Percentiles rank a stretch among this genome's conserved stretches.
Conservation (phyloP, 441 rosid species). For the Corymbia calophylla region DNA sequence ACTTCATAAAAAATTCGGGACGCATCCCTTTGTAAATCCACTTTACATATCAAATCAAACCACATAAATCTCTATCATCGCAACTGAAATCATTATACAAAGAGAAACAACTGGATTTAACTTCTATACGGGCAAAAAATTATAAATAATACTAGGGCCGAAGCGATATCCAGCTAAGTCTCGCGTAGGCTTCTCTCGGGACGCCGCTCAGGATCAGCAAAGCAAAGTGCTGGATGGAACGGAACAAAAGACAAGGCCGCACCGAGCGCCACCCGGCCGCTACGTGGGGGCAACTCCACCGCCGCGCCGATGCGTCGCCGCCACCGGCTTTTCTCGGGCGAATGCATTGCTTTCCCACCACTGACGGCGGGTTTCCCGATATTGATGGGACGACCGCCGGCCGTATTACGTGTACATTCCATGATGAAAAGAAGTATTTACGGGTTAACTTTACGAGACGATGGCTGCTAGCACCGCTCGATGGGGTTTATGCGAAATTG, state of each 20-base stretch:
- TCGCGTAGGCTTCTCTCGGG: background rate
- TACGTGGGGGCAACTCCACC: background rate
- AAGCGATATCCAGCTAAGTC: background rate
- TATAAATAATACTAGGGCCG: background rate
- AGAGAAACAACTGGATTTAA: background rate
- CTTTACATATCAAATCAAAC: background rate
- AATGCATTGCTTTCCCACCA: background rate
- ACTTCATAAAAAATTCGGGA: background rate
- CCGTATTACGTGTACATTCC: background rate
- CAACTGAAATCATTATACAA: too few relatives aligned
- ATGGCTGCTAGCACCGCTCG: background rate
- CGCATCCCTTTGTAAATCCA: background rate
- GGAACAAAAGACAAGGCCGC: background rate
- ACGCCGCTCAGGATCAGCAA: background rate
- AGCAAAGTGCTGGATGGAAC: background rate
- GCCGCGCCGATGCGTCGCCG: background rate
- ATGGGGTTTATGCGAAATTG: too few relatives aligned
- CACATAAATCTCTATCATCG: background rate
- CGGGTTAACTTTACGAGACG: background rate
- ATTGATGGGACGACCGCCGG: background rate
- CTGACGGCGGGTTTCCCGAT: background rate
- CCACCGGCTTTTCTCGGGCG: background rate
- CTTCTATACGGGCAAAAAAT: background rate
- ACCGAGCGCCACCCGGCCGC: background rate
- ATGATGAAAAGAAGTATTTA: background rate